Evolutionary conservation across 805 yeast species (phyloP).

Genomic region (Saccharomycopsis sp.): DNA sequence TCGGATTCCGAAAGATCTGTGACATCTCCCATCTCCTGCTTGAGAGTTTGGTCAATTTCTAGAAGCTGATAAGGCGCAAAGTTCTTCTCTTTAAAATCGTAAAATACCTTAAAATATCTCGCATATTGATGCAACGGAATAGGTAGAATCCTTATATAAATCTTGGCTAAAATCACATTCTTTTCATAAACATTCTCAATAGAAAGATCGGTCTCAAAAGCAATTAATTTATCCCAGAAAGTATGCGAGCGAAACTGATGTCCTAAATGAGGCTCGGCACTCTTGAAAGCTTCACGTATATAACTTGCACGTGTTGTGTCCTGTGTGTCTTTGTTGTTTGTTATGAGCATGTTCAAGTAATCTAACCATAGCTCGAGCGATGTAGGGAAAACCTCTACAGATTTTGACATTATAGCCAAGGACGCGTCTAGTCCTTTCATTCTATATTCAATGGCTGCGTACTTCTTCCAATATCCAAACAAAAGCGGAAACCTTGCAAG

Average conservation of each 20-base stretch:
- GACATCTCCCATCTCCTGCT: slow-evolving; percentile 25
- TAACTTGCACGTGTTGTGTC: slow-evolving; percentile 24
- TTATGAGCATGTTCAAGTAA: slow-evolving; percentile 46
- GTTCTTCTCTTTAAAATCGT: slow-evolving; percentile 18
- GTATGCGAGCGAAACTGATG: slow-evolving; percentile 68
- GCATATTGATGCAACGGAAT: slow-evolving; percentile 87
- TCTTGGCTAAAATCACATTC: slow-evolving; percentile 33
- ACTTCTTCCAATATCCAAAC: slow-evolving; percentile 59
- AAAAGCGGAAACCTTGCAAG: slow-evolving; percentile 52
- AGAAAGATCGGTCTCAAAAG: slow-evolving; percentile 41
- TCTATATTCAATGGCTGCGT: slow-evolving; percentile 48
- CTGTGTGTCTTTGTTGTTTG: slow-evolving; percentile 32
- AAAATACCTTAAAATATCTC: slow-evolving; percentile 52
- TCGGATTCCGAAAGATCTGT: slow-evolving; percentile 33
- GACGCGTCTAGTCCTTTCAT: slow-evolving; percentile 49
- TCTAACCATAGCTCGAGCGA: slow-evolving; percentile 68
- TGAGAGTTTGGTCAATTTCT: slow-evolving; percentile 22
- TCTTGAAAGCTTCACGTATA: slow-evolving; percentile 39
- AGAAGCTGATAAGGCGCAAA: slow-evolving; percentile 19
- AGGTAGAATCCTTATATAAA: slow-evolving; percentile 40
- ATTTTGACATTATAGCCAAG: slow-evolving; percentile 35
- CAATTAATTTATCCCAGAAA: slow-evolving; percentile 76
- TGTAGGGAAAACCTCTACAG: slow-evolving; percentile 46
- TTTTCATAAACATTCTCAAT: slow-evolving; percentile 26
- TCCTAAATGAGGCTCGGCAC: slow-evolving; percentile 52